phyloP scores from a whole-genome alignment of 2,329 filamentous ascomycete species.

The Xylaria sp. region DNA sequence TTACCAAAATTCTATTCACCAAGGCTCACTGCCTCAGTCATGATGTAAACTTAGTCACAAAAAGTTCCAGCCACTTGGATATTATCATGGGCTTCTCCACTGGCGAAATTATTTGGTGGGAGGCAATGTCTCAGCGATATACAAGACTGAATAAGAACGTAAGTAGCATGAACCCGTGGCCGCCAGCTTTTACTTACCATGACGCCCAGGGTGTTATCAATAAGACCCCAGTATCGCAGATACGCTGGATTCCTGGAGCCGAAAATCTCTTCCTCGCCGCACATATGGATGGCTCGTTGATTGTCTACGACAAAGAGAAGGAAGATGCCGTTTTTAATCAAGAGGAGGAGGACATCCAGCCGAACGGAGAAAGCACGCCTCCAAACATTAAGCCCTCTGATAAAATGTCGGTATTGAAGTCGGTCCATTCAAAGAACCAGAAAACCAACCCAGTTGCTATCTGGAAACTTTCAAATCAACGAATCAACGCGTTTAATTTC shows the following conservation, averaged over 20 bases:
- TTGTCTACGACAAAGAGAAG: slow-evolving; percentile 96
- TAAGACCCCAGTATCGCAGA: slow-evolving; percentile 82
- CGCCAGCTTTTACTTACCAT: slow-evolving; percentile 10
- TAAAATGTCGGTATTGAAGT: slow-evolving; percentile 82
- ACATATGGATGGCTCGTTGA: slow-evolving; percentile 88
- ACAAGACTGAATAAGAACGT: slow-evolving; percentile 96
- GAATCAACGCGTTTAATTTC: slow-evolving; percentile 90
- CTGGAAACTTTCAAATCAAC: slow-evolving; percentile 92
- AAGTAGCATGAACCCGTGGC: slow-evolving; percentile 44
- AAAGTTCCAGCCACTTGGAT: slow-evolving; percentile 82
- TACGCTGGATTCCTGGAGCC: slow-evolving; percentile 92
- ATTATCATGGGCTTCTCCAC: slow-evolving; percentile 96
- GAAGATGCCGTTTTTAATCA: slow-evolving; percentile 63
- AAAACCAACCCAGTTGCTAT: slow-evolving; percentile 91
- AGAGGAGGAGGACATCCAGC: slow-evolving; percentile 31
- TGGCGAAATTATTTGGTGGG: slow-evolving; percentile 98
- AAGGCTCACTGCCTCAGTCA: slow-evolving; percentile 96
- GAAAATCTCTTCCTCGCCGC: slow-evolving; percentile 93
- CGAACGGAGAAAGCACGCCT: slow-evolving; percentile 49
- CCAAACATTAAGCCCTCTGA: slow-evolving; percentile 54
- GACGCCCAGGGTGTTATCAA: slow-evolving; percentile 81
- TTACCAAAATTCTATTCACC: slow-evolving; percentile 96
- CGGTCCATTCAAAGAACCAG: slow-evolving; percentile 91
- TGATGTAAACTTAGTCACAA: slow-evolving; percentile 87
- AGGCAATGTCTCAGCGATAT: slow-evolving; percentile 95